Conservation (phyloP, 2,329 filamentous ascomycete genomes). For the Stachybotrys echinatus region DNA sequence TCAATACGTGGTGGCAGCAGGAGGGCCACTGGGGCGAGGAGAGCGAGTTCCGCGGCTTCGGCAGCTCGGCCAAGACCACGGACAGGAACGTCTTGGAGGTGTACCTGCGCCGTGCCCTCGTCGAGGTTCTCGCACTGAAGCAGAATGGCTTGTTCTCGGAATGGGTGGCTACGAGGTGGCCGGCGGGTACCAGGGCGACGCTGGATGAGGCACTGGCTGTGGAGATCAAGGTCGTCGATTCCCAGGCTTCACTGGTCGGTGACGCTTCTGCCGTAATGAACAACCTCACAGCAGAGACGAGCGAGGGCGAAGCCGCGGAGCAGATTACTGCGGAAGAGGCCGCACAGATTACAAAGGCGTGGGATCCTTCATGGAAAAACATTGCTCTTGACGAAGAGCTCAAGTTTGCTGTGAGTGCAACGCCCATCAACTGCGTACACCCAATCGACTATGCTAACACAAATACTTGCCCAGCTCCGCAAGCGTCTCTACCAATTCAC, state of each 20-base stretch:
- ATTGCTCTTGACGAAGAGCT: constrained; percentile 53
- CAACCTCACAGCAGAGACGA: constrained; percentile 17
- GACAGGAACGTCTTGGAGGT: constrained; percentile 42
- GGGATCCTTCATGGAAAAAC: constrained; percentile 53
- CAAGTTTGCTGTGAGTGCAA: constrained; percentile 66
- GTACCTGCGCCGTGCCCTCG: constrained; percentile 42
- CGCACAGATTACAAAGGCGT: constrained; percentile 34
- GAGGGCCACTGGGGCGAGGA: constrained; percentile 45
- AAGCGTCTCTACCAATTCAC: constrained; percentile 80
- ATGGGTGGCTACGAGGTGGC: constrained; percentile 27
- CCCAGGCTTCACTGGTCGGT: constrained; percentile 32
- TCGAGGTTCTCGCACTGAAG: constrained; percentile 44
- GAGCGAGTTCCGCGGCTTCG: constrained; percentile 40
- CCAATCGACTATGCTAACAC: constrained; percentile 13
- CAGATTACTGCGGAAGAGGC: constrained; percentile 30
- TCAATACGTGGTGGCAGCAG: constrained; percentile 49
- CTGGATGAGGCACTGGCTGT: constrained; percentile 28
- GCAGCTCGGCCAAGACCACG: constrained; percentile 29
- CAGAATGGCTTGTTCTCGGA: constrained; percentile 21
- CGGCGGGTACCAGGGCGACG: constrained; percentile 23
- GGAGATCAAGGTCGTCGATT: constrained; percentile 33
- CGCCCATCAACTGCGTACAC: not conserved
- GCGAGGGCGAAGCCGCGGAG: constrained; percentile 18
- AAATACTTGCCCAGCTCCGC: constrained; percentile 53
- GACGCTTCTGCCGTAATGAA: constrained; percentile 27